phyloP scores from a whole-genome alignment of 129 eudicot genomes.

The Escallonia rubra region DNA sequence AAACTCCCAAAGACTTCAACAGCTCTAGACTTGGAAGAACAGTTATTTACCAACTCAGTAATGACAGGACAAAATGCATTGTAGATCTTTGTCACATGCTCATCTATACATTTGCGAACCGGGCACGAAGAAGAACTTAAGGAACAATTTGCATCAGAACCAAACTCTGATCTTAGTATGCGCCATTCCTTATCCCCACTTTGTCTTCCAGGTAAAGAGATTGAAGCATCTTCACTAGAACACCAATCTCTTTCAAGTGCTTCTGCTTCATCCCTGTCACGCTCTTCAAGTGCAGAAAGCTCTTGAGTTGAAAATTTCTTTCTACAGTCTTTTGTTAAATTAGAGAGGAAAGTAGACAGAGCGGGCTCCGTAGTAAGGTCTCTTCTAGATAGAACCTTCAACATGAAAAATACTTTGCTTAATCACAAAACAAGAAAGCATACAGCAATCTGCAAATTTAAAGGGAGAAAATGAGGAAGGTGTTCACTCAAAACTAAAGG shows the following conservation, averaged over 20 bases:
- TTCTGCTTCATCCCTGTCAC: slow-evolving; percentile 54
- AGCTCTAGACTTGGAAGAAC: slow-evolving; percentile 39
- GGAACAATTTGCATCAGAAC: slow-evolving; percentile 42
- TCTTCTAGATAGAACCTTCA: slow-evolving; percentile 75
- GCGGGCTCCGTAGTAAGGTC: slow-evolving; percentile 61
- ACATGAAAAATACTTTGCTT: neutral
- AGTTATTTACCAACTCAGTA: slow-evolving; percentile 41
- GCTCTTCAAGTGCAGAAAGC: slow-evolving; percentile 59
- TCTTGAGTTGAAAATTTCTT: slow-evolving; percentile 31
- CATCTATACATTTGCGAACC: slow-evolving; percentile 68
- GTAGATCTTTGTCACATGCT: slow-evolving; percentile 82
- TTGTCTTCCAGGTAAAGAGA: slow-evolving; percentile 86
- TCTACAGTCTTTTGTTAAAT: slow-evolving; percentile 60
- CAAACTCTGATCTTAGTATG: slow-evolving; percentile 70
- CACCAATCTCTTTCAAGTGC: slow-evolving; percentile 50
- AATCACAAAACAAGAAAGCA: slow-evolving; percentile 14
- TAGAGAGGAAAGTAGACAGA: slow-evolving; percentile 32
- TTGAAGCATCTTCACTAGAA: slow-evolving; percentile 42
- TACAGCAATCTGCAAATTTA: slow-evolving; percentile 3
- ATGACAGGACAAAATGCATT: slow-evolving; percentile 57
- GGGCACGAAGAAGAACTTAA: slow-evolving; percentile 79
- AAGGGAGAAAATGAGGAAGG: neutral
- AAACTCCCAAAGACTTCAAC: slow-evolving; percentile 44
- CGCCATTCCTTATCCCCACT: slow-evolving; percentile 96
- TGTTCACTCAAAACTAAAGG: neutral